Evolutionary conservation across 1,139 yeast genomes (phyloP), one percentile per base, ranked within the genome.

Genomic region (Hemisphaericaspora lyxosophila): DNA sequence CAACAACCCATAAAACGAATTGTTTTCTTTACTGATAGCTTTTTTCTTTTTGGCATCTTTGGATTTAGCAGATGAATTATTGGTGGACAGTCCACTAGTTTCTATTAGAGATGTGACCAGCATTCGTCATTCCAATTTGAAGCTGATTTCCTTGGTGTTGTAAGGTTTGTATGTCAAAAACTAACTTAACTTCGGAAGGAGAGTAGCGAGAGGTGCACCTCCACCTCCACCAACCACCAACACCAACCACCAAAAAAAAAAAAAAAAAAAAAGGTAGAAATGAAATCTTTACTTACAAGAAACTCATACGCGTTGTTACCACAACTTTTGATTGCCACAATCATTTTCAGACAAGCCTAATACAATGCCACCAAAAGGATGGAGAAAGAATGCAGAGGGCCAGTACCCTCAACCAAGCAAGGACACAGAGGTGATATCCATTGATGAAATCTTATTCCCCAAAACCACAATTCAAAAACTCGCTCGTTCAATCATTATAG

Each of bases 331-430:
- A n/a, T n/a, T n/a, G n/a, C n/a, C n/a, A n/a, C n/a, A n/a, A n/a
- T n/a, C n/a, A n/a, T n/a, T n/a, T 26, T 9, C n/a, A 12, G 30
- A 11, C 30, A 11, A 12, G 9, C 30, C 13, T 14, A 5, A 31
- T 24, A 50, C 31, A 11, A 83, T 83, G 92, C 89, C 92, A 44
- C 89, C 89, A 54, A 83, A 83, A 59, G 88, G 89, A 33, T 82
- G 88, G 89, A 81, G 85, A 64, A 83, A 82, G 55, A 83, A 80
- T 53, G 80, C 83, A 1, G 87, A 80, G 39, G 87, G 85, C 5
- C 73, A 76, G 28, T 76, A 73, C 45, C 82, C 82, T 1, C 68
- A 55, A 34, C 67, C 80, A 7, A 67, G 67, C n/a, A 70, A 73
- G 40, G 82, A 79, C 24, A 67, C 71, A 13, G 87, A 82, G 39